phyloP scores from a whole-genome alignment of 768 basidiomycete genomes.

The Suillus occidentalis region DNA sequence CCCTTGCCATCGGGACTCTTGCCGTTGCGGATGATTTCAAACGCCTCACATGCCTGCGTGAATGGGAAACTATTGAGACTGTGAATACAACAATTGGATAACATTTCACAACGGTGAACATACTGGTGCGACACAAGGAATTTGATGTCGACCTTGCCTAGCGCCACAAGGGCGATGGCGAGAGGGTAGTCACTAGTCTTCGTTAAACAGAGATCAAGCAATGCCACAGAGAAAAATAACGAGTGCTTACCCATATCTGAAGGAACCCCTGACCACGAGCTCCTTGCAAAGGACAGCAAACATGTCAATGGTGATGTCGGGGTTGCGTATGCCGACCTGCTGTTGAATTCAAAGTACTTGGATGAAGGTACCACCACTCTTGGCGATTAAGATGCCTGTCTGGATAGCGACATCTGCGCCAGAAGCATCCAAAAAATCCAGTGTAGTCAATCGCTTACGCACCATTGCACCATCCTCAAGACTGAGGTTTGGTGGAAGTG shows the following conservation, averaged over 20 bases:
- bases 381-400: slow-evolving; percentile 75
- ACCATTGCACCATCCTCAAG: slow-evolving; percentile 97
- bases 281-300: slow-evolving; percentile 73
- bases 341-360: slow-evolving; percentile 42
- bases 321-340: slow-evolving; percentile 79
- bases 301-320: slow-evolving; percentile 75
- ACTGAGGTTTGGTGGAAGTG: slow-evolving; percentile 75
- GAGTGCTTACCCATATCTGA: slow-evolving; percentile 74
- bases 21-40: slow-evolving; percentile 76
- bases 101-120: slow-evolving; percentile 12
- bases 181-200: slow-evolving; percentile 84
- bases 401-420: slow-evolving; percentile 93
- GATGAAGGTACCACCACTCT: slow-evolving; percentile 72
- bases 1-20: slow-evolving; percentile 85
- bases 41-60: slow-evolving; percentile 73
- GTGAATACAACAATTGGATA: neutral
- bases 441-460: slow-evolving; percentile 9
- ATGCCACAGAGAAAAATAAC: neutral
- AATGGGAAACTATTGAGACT: slow-evolving; percentile 61
- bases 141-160: slow-evolving; percentile 82
- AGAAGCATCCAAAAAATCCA: slow-evolving; percentile 67
- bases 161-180: slow-evolving; percentile 79
- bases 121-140: slow-evolving; percentile 88
- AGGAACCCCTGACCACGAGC: slow-evolving; percentile 80
- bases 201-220: slow-evolving; percentile 3